phyloP scores from a whole-genome alignment of 169 alveolate genomes.

The Cyclospora cayetanensis region DNA sequence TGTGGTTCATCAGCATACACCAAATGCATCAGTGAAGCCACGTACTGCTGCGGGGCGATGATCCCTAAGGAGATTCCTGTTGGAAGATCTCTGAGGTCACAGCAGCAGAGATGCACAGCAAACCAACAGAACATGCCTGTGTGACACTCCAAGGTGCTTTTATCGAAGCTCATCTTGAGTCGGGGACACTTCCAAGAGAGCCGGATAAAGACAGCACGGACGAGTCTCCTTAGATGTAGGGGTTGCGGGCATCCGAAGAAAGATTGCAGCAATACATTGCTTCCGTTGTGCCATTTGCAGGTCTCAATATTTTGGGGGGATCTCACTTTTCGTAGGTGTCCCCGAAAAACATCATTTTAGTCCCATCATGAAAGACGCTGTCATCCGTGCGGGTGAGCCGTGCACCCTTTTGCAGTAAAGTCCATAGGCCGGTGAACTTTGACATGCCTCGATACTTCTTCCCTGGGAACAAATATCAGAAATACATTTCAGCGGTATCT shows the following conservation, averaged over 20 bases:
- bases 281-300: too few species aligned
- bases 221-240: too few species aligned
- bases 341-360: slow-evolving; percentile 30
- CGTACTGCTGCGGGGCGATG: neutral
- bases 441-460: neutral
- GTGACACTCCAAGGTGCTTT: too few species aligned
- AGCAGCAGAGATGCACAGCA: neutral
- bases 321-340: slow-evolving; percentile 45
- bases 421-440: neutral
- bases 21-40: neutral
- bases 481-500: neutral
- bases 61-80: neutral
- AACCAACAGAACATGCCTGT: too few species aligned
- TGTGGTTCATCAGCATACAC: neutral
- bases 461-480: neutral
- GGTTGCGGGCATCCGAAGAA: too few species aligned
- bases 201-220: too few species aligned
- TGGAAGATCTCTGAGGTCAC: neutral
- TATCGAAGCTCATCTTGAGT: too few species aligned
- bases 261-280: too few species aligned
- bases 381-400: neutral
- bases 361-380: neutral
- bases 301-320: too few species aligned
- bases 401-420: neutral
- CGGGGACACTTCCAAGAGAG: too few species aligned